Evolutionary conservation across 2,329 filamentous ascomycete species (phyloP).

Genomic region (Huntiella omanensis): DNA sequence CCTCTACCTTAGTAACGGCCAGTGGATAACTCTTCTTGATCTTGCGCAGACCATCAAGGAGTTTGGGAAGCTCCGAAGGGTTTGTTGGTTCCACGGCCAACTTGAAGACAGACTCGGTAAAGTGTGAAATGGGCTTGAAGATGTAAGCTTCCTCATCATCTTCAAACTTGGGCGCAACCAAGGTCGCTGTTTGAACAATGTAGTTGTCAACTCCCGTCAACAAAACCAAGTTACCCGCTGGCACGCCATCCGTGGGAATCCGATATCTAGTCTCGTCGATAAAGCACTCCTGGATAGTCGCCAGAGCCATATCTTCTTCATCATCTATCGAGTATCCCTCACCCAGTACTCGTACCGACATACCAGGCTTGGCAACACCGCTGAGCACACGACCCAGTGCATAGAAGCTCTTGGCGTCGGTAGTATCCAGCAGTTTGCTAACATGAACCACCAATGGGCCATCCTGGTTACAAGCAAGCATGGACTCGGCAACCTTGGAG

Average conservation of each 20-base stretch:
- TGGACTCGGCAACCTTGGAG: conserved; percentile 58
- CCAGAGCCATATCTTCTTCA: conserved; percentile 88
- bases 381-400: conserved; percentile 85
- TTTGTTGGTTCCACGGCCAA: conserved; percentile 96
- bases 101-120: conserved; percentile 95
- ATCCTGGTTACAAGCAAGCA: conserved; percentile 69
- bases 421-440: conserved; percentile 80
- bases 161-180: conserved; percentile 62
- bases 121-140: conserved; percentile 81
- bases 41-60: conserved; percentile 90
- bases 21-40: conserved; percentile 97
- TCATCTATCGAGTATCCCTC: conserved; percentile 94
- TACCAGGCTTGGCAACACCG: conserved; percentile 65
- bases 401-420: conserved; percentile 79
- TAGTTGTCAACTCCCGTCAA: conserved; percentile 89
- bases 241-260: conserved; percentile 75
- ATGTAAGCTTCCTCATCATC: conserved; percentile 88
- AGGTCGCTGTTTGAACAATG: conserved; percentile 90
- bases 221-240: conserved; percentile 86
- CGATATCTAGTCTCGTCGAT: conserved; percentile 89
- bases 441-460: conserved; percentile 83
- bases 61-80: conserved; percentile 92
- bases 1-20: conserved; percentile 91
- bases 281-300: conserved; percentile 69
- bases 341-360: conserved; percentile 75